Base-by-base conservation (phyloP, 192 early-diverging fungal species). In the Entomortierella chlamydospora region DNA sequence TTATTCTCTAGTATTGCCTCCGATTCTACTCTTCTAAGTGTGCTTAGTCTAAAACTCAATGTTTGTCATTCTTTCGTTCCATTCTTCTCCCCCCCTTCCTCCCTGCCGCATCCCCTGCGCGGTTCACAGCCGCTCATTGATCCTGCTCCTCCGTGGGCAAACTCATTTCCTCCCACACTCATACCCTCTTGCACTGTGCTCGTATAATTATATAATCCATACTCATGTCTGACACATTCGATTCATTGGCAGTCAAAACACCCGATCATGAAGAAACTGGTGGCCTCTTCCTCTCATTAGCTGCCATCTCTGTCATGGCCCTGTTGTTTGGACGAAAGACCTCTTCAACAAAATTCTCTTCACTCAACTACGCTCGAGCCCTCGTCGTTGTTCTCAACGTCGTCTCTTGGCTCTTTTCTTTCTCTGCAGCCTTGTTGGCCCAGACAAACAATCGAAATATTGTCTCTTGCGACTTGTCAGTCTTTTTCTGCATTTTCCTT, bases 361-460 rank as follows among this genome's bases (percentile, higher is more conserved):
- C 70, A 29, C 37, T 83, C 33, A 82, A 72, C 45, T 86, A 86
- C 70, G 63, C 81, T 12, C 81, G 85, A 9, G 59, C 59, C 4
- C 67, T 86, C 5, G 64, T 86, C 33, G 61, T 84, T 29, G 17
- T 30, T 4, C 69, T 86, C n/a, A 84, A 83, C 25, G 28, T 70
- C 5, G 20, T 81, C 34, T 73, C 81, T 7, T 86, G 85, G 85
- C 73, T 78, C 18, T 86, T 82, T 60, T 73, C 82, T 23, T 15
- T 86, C 47, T 72, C 81, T n/a, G 68, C 81, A 1, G 73, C 81
- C 18, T 70, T 84, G 70, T 57, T 83, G 2, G 83, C 72, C 29
- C 83, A 83, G 53, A 86, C 85, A 34, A 86, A 86, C 59, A 79
- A 86, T 54, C 61, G 57, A 33, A 86, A 86, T 61, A 6, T 50